A percentile compares a stretch with the other conserved stretches of the same genome.
These are phyloP conservation scores for Colletotrichum euphorbiae DNA, from an alignment of 2,329 filamentous ascomycete genomes.

Conservation along the genomic window DNA sequence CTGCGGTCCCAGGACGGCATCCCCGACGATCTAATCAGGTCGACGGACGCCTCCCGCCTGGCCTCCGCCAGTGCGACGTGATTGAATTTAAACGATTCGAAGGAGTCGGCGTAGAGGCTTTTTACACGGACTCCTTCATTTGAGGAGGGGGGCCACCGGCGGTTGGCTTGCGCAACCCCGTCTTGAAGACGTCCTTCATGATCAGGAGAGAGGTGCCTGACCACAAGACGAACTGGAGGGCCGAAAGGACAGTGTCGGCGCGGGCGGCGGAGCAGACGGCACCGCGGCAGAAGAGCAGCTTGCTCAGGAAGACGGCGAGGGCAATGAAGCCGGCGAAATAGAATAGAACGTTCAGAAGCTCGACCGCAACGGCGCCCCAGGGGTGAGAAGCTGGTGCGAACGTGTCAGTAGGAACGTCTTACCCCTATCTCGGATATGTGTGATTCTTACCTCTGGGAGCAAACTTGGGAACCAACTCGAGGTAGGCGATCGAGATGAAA, in stretches of 20 bases:
- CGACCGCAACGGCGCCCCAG: slow-evolving; percentile 61
- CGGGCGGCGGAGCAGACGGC: slow-evolving; percentile 67
- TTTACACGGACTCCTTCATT: slow-evolving; percentile 41
- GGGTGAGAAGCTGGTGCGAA: slow-evolving; percentile 56
- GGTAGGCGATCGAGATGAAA: slow-evolving; percentile 64
- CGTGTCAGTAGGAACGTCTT: neutral
- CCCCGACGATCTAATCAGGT: slow-evolving; percentile 29
- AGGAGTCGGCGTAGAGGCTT: neutral
- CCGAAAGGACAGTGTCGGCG: slow-evolving; percentile 65
- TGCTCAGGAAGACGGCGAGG: slow-evolving; percentile 66
- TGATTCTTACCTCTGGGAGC: slow-evolving; percentile 52
- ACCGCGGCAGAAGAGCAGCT: slow-evolving; percentile 67
- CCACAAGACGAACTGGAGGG: slow-evolving; percentile 67
- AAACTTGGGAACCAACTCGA: slow-evolving; percentile 62
- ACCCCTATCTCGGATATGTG: too few relatives aligned
- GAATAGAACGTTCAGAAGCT: slow-evolving; percentile 64
- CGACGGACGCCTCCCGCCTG: slow-evolving; percentile 33
- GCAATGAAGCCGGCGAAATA: slow-evolving; percentile 71
- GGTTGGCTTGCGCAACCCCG: slow-evolving; percentile 49
- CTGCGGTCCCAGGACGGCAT: slow-evolving; percentile 36
- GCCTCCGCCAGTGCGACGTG: slow-evolving; percentile 32
- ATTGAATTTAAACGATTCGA: slow-evolving; percentile 30
- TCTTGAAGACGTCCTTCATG: slow-evolving; percentile 60
- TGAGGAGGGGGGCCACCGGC: slow-evolving; percentile 41
- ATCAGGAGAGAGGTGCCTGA: slow-evolving; percentile 59